phyloP scores from a whole-genome alignment of 805 yeast genomes.

The Kluyveromyces starmeri region DNA sequence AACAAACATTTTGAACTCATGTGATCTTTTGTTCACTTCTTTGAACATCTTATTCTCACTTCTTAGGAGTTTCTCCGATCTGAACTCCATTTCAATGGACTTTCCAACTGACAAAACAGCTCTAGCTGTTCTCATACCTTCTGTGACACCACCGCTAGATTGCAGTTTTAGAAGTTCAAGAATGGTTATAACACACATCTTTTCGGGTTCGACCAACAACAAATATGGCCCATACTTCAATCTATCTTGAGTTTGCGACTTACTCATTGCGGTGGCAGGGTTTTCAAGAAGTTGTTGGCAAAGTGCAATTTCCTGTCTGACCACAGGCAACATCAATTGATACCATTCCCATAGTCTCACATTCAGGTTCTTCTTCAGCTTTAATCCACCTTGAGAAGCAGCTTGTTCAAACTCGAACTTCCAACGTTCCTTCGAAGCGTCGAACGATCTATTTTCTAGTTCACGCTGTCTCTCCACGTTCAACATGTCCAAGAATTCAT shows the following conservation, averaged over 20 bases:
- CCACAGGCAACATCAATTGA: slow-evolving; percentile 57
- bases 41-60: slow-evolving; percentile 48
- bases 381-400: slow-evolving; percentile 46
- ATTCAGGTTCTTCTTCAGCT: slow-evolving; percentile 53
- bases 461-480: slow-evolving; percentile 70
- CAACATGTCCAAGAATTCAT: slow-evolving; percentile 54
- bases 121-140: slow-evolving; percentile 78
- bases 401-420: slow-evolving; percentile 66
- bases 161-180: slow-evolving; percentile 69
- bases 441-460: slow-evolving; percentile 66
- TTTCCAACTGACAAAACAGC: slow-evolving; percentile 76
- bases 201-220: slow-evolving; percentile 62
- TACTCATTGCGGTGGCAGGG: slow-evolving; percentile 12
- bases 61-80: slow-evolving; percentile 54
- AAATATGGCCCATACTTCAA: slow-evolving; percentile 70
- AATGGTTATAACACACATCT: slow-evolving; percentile 75
- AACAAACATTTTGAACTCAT: slow-evolving; percentile 34
- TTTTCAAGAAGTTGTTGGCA: slow-evolving; percentile 37
- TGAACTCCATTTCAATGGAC: slow-evolving; percentile 77
- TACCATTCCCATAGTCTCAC: slow-evolving; percentile 82
- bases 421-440: slow-evolving; percentile 87
- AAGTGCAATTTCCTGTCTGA: slow-evolving; percentile 54
- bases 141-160: slow-evolving; percentile 64
- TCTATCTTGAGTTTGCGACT: slow-evolving; percentile 33
- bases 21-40: slow-evolving; percentile 42